Evolutionary conservation across 768 basidiomycete species (phyloP), one percentile per base, ranked within the genome.

Genomic region (Macrolepiota dolichaula): DNA sequence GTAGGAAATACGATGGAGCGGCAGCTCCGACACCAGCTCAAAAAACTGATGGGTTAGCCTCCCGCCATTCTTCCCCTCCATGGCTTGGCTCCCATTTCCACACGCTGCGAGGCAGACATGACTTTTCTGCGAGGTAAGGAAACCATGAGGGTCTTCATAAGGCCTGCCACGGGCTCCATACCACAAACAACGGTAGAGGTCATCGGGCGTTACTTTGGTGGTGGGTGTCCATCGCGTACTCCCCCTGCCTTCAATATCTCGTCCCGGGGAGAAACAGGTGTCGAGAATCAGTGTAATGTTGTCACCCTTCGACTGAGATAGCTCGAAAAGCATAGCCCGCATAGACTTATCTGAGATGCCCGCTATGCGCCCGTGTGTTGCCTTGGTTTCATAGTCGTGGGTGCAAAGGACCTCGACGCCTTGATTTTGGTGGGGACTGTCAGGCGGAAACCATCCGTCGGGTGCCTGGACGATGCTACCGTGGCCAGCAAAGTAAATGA

Each of bases 401-500:
- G 89, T 78, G 69, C 87, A 89, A 35, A 90, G 68, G 57, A 88
- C 79, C 65, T 89, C 80, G 15, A 86, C 85, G 12, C 6, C 17
- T 4, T 15, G 27, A 27, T 70, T 63, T 17, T 68, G 68, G 15
- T 61, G 63, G 51, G 71, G 70, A 55, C 74, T 68, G 37, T 74
- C 75, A 40, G 71, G 70, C 62, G 79, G 77, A 67, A 80, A 84
- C 89, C 88, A 89, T 54, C 79, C 83, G 37, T 72, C 70, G 53
- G 87, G 87, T n/a, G 85, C 81, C 13, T 74, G 70, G 46, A 86
- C 68, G 57, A 71, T 77, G 67, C 85, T 86, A 25, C 88, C 88
- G 68, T 89, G 87, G n/a, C 88, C 89, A 38, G 89, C 86, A 67
- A 88, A 90, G 66, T 87, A 90, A 53, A 90, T 70, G 63, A 90